These are phyloP conservation scores for Aechmea fasciata DNA, from an alignment of 176 grass and related monocot species.

Conservation along the genomic window DNA sequence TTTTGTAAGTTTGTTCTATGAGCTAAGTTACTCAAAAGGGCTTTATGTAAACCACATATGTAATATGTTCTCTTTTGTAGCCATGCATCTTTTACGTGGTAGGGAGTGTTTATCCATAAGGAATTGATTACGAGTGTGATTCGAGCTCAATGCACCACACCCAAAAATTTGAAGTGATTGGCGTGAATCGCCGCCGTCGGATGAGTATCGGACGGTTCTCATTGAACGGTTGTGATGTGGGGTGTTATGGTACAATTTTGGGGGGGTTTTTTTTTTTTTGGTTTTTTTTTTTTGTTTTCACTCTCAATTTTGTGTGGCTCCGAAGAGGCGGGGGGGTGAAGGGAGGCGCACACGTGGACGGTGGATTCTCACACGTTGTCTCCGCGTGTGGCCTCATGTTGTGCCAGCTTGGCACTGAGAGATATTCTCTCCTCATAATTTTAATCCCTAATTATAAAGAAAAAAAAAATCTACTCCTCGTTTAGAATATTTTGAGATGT, in stretches of 20 bases:
- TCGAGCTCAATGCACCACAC: neutral
- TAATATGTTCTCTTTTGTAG: constrained; percentile 12
- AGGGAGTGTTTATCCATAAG: constrained; percentile 17
- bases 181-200: neutral
- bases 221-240: no score
- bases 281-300: neutral
- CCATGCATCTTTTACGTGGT: constrained; percentile 52
- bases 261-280: neutral
- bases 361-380: constrained; percentile 25
- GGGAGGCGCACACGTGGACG: constrained; percentile 34
- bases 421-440: neutral
- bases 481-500: no score
- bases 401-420: neutral
- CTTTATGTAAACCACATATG: no score
- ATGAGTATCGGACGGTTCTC: constrained; percentile 9
- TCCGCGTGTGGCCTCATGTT: neutral
- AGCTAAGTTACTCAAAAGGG: no score
- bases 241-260: neutral
- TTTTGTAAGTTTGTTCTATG: neutral
- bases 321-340: constrained; percentile 17
- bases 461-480: no score
- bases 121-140: neutral
- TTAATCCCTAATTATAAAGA: no score
- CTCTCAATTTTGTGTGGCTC: constrained; percentile 39
- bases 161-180: neutral